Conservation (phyloP, 2,329 filamentous ascomycete species). For the Leptographium galeiforme region DNA sequence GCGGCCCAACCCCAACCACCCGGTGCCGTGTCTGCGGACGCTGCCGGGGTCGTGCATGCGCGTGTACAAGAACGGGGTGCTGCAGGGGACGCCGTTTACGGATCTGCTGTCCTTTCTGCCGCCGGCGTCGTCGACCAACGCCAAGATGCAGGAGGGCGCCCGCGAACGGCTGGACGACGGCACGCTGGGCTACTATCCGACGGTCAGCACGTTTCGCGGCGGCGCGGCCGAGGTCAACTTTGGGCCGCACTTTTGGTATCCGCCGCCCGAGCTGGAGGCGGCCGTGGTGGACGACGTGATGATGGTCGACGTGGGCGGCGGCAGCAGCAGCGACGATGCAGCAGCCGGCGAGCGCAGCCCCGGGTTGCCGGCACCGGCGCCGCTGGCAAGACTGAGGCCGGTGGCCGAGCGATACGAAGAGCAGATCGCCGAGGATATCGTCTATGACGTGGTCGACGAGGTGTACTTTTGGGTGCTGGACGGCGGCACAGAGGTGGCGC, state of each 20-base stretch:
- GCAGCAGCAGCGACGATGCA: slow-evolving; percentile 4
- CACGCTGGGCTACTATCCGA: slow-evolving; percentile 89
- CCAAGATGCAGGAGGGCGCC: slow-evolving; percentile 57
- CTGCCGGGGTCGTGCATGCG: slow-evolving; percentile 77
- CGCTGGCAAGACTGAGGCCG: slow-evolving; percentile 32
- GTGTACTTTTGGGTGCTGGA: slow-evolving; percentile 79
- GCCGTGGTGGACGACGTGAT: slow-evolving; percentile 25
- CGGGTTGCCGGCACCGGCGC: not conserved
- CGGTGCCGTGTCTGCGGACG: slow-evolving; percentile 63
- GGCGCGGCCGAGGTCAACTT: slow-evolving; percentile 91
- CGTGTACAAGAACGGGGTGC: slow-evolving; percentile 82
- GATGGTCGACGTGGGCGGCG: slow-evolving; percentile 28
- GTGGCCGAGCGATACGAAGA: slow-evolving; percentile 74
- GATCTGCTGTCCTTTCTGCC: slow-evolving; percentile 84
- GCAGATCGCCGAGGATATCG: slow-evolving; percentile 86
- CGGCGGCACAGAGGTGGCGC: slow-evolving; percentile 28
- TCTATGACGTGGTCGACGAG: slow-evolving; percentile 90
- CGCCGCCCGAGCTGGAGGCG: slow-evolving; percentile 45
- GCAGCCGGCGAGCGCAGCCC: not conserved
- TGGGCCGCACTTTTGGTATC: slow-evolving; percentile 83
- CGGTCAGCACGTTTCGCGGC: slow-evolving; percentile 81
- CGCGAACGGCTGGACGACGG: slow-evolving; percentile 86
- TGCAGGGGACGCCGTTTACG: slow-evolving; percentile 78
- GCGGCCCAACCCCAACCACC: slow-evolving; percentile 58
- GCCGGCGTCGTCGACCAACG: slow-evolving; percentile 67